Percentiles rank a stretch among this genome's conserved stretches.
Evolutionary conservation across 345 rosid species (phyloP).

Genomic region (Crucihimalaya himalaica): DNA sequence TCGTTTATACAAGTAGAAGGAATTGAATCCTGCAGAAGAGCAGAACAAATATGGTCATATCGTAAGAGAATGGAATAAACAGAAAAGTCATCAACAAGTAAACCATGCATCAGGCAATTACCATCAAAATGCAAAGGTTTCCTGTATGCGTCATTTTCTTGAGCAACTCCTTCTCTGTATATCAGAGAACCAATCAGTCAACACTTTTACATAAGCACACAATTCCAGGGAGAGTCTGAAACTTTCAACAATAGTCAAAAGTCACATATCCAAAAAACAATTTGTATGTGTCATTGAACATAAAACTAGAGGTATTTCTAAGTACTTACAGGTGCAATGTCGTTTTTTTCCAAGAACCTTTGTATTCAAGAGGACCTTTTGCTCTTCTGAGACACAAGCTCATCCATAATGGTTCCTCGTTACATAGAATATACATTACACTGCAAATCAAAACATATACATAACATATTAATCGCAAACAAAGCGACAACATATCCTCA

Average conservation of each 20-base stretch:
- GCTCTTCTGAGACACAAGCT: conserved; percentile 55
- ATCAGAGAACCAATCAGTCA: conserved; percentile 17
- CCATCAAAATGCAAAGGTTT: conserved; percentile 70
- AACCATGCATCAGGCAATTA: conserved; percentile 26
- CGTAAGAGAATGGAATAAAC: not conserved
- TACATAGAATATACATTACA: conserved; percentile 82
- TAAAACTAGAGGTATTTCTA: not conserved
- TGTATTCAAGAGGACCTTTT: conserved; percentile 59
- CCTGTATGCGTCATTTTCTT: conserved; percentile 38
- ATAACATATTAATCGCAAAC: not conserved
- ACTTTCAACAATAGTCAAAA: not conserved
- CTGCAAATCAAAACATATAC: conserved; percentile 41
- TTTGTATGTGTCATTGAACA: not conserved
- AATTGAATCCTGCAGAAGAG: conserved; percentile 69
- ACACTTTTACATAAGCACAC: too few species aligned
- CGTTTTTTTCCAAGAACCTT: conserved; percentile 92
- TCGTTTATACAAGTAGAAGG: conserved; percentile 81
- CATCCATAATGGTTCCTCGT: conserved; percentile 97
- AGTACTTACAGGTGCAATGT: conserved; percentile 58
- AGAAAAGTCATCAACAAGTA: not conserved
- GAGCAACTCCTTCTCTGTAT: conserved; percentile 63
- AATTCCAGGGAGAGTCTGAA: too few species aligned
- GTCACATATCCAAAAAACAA: not conserved
- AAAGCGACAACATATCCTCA: not conserved
- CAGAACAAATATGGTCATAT: not conserved